Conservation (phyloP, 2,329 filamentous ascomycete species). For the Trichoderma hamatum region DNA sequence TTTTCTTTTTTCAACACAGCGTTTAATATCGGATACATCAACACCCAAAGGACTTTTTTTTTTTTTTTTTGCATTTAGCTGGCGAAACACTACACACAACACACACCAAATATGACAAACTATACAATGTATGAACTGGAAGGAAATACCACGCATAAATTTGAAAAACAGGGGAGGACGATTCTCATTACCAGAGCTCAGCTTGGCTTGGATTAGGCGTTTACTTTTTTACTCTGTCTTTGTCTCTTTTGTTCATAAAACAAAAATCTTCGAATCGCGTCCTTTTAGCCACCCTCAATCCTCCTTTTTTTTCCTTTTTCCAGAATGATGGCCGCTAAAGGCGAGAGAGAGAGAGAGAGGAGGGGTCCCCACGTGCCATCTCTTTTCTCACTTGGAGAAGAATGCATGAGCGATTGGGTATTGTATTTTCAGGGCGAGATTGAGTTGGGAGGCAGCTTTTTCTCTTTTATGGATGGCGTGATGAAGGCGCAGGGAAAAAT, state of each 20-base stretch:
- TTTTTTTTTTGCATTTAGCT: slow-evolving; percentile 12
- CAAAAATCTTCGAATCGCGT: not conserved
- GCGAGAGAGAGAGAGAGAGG: not conserved
- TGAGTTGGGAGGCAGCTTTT: not conserved
- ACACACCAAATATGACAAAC: not conserved
- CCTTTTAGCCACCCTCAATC: not conserved
- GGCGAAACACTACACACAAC: not conserved
- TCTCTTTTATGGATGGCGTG: not conserved
- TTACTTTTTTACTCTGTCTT: not conserved
- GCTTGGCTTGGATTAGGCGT: slow-evolving; percentile 25
- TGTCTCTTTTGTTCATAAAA: not conserved
- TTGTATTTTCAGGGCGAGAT: not conserved
- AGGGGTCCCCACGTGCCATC: not conserved
- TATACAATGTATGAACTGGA: slow-evolving; percentile 1
- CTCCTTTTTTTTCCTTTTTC: not conserved
- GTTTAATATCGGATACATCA: not conserved
- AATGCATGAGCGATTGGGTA: not conserved
- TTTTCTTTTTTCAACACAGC: not conserved
- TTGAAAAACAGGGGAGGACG: slow-evolving; percentile 5
- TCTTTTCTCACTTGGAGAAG: not conserved
- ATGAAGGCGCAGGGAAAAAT: not conserved
- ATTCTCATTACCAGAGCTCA: slow-evolving; percentile 16
- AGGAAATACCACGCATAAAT: slow-evolving; percentile 18
- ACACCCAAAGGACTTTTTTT: not conserved
- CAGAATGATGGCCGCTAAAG: not conserved